Conservation (phyloP, 2,329 filamentous ascomycete species). For the Lojkania enalia region DNA sequence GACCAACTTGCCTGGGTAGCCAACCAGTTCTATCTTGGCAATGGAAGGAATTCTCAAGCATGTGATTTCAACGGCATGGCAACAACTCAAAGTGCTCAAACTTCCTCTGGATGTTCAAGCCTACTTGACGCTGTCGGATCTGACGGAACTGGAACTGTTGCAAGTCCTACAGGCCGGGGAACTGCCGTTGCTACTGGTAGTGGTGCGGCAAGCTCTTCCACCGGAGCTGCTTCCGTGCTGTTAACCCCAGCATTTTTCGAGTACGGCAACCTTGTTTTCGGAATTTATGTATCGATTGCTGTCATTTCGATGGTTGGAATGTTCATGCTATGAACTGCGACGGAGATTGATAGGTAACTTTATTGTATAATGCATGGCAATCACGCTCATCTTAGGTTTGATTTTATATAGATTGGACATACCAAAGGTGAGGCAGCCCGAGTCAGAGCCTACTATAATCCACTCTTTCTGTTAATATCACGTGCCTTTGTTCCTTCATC, state of each 20-base stretch:
- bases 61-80: conserved; percentile 74
- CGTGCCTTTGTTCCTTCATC: too few species aligned
- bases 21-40: conserved; percentile 67
- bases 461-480: too few species aligned
- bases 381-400: neutral
- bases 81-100: conserved; percentile 54
- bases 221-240: conserved; percentile 25
- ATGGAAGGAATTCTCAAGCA: conserved; percentile 53
- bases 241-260: conserved; percentile 28
- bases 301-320: conserved; percentile 31
- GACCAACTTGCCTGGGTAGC: conserved; percentile 75
- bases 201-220: conserved; percentile 24
- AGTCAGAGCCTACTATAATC: too few species aligned
- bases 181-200: conserved; percentile 19
- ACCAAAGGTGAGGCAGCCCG: too few species aligned
- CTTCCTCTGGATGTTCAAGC: conserved; percentile 57
- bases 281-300: conserved; percentile 24
- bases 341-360: neutral
- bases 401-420: neutral
- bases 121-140: conserved; percentile 66
- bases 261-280: conserved; percentile 27
- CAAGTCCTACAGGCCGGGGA: conserved; percentile 35
- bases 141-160: conserved; percentile 58
- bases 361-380: neutral
- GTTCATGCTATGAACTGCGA: conserved; percentile 4